Evolutionary conservation across 1,139 yeast genomes (phyloP), one percentile per base, ranked within the genome.

Genomic region (Hanseniaspora gamundiae): DNA sequence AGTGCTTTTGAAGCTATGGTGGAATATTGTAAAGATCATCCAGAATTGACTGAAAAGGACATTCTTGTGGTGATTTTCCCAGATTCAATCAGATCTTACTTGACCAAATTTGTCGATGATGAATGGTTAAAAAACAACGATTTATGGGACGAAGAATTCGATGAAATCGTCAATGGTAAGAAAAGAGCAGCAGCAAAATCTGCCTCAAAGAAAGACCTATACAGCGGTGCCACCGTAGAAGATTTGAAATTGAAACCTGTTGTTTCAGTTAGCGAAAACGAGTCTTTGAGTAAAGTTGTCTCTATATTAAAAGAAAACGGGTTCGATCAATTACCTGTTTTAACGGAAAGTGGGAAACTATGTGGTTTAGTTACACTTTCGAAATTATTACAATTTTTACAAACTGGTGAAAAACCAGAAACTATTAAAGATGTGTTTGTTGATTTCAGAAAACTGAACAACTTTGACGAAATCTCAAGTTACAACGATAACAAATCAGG

Each of bases 41-140:
- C 70, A 41, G 69, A 66, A 48, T 71, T 84, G 58, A 73, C 81
- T 42, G 86, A 81, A 65, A 74, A 79, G 45, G 94, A 83, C 54
- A 76, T 74, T 28, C 72, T 85, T 48, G 94, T 85, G 36, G 88
- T 82, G 40, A 80, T 85, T 28, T 76, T 84, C 75, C 94, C 94
- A 44, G 95, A 85, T 61, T 80, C 91, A 38, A 77, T 85, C 57
- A 78, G 95, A 69, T 83, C 94, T 13, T 85, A 85, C 68, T 72
- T 85, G 62, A 78, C 91, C 52, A 85, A 85, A 67, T 85, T 85
- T 59, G 91, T 85, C 42, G 94, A 85, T 61, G 94, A 85, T 58
- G 94, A 83, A 66, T 85, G 95, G 95, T 78, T 85, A 84, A 75
- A 73, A 62, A 77, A 76, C 55, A 82, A 84, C 61, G 84, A 86